Conservation (phyloP, 2,329 filamentous ascomycete species). For the Pestalotiopsis sp. region DNA sequence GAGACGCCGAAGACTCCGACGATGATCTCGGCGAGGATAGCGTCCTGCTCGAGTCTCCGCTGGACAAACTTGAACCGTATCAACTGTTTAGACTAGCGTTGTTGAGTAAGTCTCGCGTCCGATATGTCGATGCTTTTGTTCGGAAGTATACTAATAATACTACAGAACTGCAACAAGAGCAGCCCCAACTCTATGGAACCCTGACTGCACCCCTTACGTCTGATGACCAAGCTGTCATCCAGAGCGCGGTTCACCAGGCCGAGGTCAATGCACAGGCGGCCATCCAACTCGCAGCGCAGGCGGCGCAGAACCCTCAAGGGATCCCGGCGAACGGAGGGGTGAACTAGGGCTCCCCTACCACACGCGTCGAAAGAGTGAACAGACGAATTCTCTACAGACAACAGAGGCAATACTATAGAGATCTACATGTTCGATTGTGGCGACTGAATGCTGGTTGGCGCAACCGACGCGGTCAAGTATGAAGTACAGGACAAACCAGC, state of each 20-base stretch:
- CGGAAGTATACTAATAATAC: constrained; percentile 26
- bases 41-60: constrained; percentile 85
- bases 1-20: constrained; percentile 65
- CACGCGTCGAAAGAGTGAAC: neutral
- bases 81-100: constrained; percentile 81
- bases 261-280: constrained; percentile 23
- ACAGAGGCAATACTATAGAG: neutral
- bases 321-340: constrained; percentile 19
- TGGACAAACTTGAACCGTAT: constrained; percentile 96
- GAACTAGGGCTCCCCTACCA: constrained; percentile 17
- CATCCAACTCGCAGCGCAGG: constrained; percentile 15
- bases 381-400: neutral
- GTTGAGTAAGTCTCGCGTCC: constrained; percentile 63
- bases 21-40: constrained; percentile 93
- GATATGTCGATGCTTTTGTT: neutral
- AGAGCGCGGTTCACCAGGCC: constrained; percentile 23
- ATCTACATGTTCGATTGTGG: no score
- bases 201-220: constrained; percentile 58
- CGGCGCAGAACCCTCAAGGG: constrained; percentile 10
- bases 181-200: constrained; percentile 82
- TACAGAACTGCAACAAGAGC: constrained; percentile 82
- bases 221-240: constrained; percentile 24
- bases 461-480: no score
- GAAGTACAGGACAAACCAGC: neutral
- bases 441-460: no score